phyloP scores from a whole-genome alignment of 257 asterid species.

The Salvia rosmarinus region DNA sequence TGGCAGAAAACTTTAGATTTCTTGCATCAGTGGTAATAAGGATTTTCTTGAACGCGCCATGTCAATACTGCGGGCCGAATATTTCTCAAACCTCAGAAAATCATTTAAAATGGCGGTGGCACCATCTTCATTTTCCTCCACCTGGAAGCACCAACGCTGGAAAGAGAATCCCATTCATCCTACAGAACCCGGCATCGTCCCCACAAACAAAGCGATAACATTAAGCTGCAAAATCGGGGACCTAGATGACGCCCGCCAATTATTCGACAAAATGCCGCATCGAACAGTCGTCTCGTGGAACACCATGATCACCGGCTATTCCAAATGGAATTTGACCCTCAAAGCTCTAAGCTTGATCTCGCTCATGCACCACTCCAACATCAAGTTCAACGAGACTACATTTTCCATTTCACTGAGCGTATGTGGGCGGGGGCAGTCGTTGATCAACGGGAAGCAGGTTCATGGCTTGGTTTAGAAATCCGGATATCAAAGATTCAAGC shows the following conservation, averaged over 20 bases:
- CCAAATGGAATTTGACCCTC: slow-evolving; percentile 44
- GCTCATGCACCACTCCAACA: slow-evolving; percentile 50
- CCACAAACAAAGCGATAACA: slow-evolving; percentile 54
- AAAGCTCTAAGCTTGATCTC: slow-evolving; percentile 52
- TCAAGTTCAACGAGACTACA: slow-evolving; percentile 62
- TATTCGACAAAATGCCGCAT: slow-evolving; percentile 72
- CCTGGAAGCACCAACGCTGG: slow-evolving; percentile 52
- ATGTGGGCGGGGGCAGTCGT: slow-evolving; percentile 57
- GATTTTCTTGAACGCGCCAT: too few relatives aligned
- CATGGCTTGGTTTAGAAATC: slow-evolving; percentile 67
- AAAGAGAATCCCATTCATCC: slow-evolving; percentile 28
- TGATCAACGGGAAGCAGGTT: slow-evolving; percentile 55
- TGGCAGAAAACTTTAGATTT: too few relatives aligned
- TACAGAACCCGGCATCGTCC: slow-evolving; percentile 35
- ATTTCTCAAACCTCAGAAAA: slow-evolving; percentile 33
- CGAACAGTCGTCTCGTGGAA: slow-evolving; percentile 83
- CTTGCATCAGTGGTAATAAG: too few relatives aligned
- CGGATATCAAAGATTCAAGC: slow-evolving; percentile 47
- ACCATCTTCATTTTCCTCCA: too few relatives aligned
- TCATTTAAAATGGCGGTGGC: too few relatives aligned
- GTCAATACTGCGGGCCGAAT: slow-evolving; percentile 32
- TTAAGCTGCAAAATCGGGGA: slow-evolving; percentile 40
- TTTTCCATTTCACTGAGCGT: slow-evolving; percentile 52
- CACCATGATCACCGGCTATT: slow-evolving; percentile 70
- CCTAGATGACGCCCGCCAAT: slow-evolving; percentile 52